phyloP scores from a whole-genome alignment of 441 rosid species.

The Breynia disticha region DNA sequence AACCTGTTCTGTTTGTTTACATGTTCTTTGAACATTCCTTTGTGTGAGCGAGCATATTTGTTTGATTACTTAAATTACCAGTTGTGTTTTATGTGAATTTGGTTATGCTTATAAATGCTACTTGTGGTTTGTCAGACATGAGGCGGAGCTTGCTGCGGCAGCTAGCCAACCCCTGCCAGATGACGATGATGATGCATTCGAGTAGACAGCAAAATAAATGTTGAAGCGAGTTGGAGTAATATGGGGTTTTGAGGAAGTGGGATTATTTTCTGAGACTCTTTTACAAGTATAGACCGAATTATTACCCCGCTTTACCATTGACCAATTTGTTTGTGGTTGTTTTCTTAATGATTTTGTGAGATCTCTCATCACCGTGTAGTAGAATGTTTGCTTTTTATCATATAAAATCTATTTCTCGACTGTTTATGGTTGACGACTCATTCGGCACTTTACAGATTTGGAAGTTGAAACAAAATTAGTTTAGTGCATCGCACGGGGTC shows the following conservation, averaged over 20 bases:
- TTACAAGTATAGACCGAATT: slow-evolving; percentile 13
- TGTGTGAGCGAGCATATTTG: too few relatives aligned
- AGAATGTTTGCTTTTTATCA: too few relatives aligned
- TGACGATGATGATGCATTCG: slow-evolving; percentile 67
- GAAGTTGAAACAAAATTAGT: too few relatives aligned
- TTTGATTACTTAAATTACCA: too few relatives aligned
- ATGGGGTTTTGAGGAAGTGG: slow-evolving; percentile 21
- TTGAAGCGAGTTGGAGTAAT: slow-evolving; percentile 1
- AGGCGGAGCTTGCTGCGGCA: slow-evolving; percentile 58
- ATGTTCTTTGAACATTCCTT: not conserved
- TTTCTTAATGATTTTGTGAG: too few relatives aligned
- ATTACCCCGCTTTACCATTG: slow-evolving; percentile 12
- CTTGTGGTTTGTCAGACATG: slow-evolving; percentile 36
- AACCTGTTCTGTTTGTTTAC: not conserved
- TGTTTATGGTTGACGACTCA: too few relatives aligned
- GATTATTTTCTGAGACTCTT: slow-evolving; percentile 12
- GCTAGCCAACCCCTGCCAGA: slow-evolving; percentile 67
- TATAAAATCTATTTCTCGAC: too few relatives aligned
- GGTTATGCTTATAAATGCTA: not conserved
- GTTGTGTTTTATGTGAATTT: not conserved
- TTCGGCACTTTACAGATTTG: too few relatives aligned
- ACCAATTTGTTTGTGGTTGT: slow-evolving; percentile 3
- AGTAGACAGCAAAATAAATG: slow-evolving; percentile 16
- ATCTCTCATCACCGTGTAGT: too few relatives aligned
- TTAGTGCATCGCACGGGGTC: too few relatives aligned